Conservation (phyloP, 2,329 filamentous ascomycete genomes). For the Grosmannia huntii region DNA sequence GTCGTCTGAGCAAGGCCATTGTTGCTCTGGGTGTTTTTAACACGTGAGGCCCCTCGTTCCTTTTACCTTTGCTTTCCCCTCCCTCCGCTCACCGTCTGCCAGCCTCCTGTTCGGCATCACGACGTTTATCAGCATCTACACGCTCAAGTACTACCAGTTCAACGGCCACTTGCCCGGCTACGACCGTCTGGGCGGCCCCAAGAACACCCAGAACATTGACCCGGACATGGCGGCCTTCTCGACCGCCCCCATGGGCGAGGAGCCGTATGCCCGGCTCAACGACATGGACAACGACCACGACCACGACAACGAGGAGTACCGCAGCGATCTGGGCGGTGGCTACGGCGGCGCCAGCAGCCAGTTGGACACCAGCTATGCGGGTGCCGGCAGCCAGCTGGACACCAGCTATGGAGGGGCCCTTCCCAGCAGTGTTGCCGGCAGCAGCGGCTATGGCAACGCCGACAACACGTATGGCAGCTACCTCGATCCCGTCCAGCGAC, state of each 20-base stretch:
- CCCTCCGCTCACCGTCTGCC: slow-evolving; percentile 5
- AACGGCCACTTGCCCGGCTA: slow-evolving; percentile 51
- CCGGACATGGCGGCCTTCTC: slow-evolving; percentile 59
- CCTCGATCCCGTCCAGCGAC: neutral
- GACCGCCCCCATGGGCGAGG: slow-evolving; percentile 53
- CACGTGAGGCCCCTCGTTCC: slow-evolving; percentile 31
- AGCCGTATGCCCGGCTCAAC: slow-evolving; percentile 48
- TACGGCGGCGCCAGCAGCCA: slow-evolving; percentile 16
- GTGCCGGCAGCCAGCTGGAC: neutral
- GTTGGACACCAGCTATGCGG: slow-evolving; percentile 23
- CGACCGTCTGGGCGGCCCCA: slow-evolving; percentile 29
- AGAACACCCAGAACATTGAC: slow-evolving; percentile 39
- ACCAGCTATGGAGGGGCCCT: neutral
- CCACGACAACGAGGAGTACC: slow-evolving; percentile 18
- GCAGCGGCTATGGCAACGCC: slow-evolving; percentile 27
- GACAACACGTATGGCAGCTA: neutral
- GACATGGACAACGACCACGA: slow-evolving; percentile 40
- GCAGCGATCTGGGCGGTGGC: slow-evolving; percentile 7
- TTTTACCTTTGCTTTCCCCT: neutral
- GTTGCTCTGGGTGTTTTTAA: slow-evolving; percentile 51
- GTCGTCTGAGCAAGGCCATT: slow-evolving; percentile 48
- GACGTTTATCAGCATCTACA: slow-evolving; percentile 45
- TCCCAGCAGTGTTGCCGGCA: slow-evolving; percentile 13
- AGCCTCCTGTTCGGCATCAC: slow-evolving; percentile 44
- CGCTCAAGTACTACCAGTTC: slow-evolving; percentile 47